A percentile compares a stretch with the other conserved stretches of the same genome.
phyloP scores from a whole-genome alignment of 2,329 filamentous ascomycete species.

The Xylaria sp. region DNA sequence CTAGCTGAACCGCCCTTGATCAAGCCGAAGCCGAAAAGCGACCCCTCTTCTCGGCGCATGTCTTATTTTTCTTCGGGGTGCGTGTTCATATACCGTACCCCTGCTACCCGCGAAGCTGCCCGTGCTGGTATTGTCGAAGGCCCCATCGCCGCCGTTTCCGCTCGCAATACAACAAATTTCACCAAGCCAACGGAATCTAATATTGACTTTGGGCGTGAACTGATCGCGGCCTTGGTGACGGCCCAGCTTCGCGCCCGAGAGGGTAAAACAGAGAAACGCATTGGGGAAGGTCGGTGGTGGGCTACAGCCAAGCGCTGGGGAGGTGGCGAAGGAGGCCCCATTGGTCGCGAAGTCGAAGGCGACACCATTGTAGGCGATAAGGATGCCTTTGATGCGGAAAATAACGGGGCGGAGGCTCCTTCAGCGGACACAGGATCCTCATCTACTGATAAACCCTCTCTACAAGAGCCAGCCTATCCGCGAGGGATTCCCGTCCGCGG shows the following conservation, averaged over 20 bases:
- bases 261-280: conserved; percentile 64
- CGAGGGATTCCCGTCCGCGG: conserved; percentile 44
- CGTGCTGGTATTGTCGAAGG: conserved; percentile 70
- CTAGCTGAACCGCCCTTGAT: conserved; percentile 53
- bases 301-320: conserved; percentile 70
- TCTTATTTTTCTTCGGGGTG: conserved; percentile 70
- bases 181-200: conserved; percentile 64
- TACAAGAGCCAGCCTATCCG: conserved; percentile 20
- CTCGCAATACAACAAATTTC: conserved; percentile 67
- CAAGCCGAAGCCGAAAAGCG: conserved; percentile 1
- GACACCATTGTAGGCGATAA: conserved; percentile 60
- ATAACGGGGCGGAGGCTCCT: background rate
- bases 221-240: conserved; percentile 69
- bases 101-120: conserved; percentile 68
- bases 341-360: conserved; percentile 69
- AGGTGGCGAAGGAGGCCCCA: conserved; percentile 70
- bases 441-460: conserved; percentile 1
- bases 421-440: conserved; percentile 12
- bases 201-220: conserved; percentile 70
- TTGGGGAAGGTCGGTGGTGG: conserved; percentile 72
- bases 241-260: conserved; percentile 72
- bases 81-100: conserved; percentile 70
- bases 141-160: conserved; percentile 69
- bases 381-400: conserved; percentile 46
- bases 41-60: conserved; percentile 50